phyloP scores from a whole-genome alignment of 768 basidiomycete genomes.

The Hebeloma cylindrosporum region DNA sequence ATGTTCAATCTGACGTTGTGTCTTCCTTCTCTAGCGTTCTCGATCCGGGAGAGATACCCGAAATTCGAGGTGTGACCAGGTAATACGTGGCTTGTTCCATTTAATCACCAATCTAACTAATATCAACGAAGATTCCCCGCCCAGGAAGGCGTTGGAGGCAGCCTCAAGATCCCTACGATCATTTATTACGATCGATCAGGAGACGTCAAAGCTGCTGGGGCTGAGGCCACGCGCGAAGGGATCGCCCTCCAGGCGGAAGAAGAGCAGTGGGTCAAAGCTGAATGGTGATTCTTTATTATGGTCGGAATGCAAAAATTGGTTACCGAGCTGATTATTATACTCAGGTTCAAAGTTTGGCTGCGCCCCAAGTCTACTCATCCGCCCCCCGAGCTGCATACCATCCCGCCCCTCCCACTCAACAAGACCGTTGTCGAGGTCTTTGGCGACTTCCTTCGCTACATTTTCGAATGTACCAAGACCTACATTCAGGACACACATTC shows the following conservation, averaged over 20 bases:
- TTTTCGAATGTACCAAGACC: constrained; percentile 39
- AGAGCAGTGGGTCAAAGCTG: constrained; percentile 48
- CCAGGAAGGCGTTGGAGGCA: constrained; percentile 44
- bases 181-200: constrained; percentile 47
- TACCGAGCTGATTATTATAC: background rate
- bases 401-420: constrained; percentile 42
- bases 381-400: constrained; percentile 29
- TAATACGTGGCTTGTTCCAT: constrained; percentile 8
- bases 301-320: background rate
- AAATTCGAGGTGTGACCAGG: constrained; percentile 47
- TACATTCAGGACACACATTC: constrained; percentile 49
- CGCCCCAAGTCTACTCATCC: constrained; percentile 24
- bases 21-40: constrained; percentile 33
- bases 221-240: constrained; percentile 44
- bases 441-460: constrained; percentile 49
- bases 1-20: background rate
- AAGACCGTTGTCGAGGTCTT: constrained; percentile 45
- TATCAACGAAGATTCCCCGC: constrained; percentile 42
- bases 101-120: constrained; percentile 14
- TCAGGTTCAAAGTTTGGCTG: constrained; percentile 38
- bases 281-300: constrained; percentile 35
- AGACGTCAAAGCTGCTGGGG: constrained; percentile 42
- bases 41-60: constrained; percentile 36
- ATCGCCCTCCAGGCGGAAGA: constrained; percentile 42
- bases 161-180: constrained; percentile 45